Percentiles rank a stretch among this genome's conserved stretches.
These are phyloP conservation scores for Termitomyces sp. DNA, from an alignment of 768 basidiomycete species.

Conservation along the genomic window DNA sequence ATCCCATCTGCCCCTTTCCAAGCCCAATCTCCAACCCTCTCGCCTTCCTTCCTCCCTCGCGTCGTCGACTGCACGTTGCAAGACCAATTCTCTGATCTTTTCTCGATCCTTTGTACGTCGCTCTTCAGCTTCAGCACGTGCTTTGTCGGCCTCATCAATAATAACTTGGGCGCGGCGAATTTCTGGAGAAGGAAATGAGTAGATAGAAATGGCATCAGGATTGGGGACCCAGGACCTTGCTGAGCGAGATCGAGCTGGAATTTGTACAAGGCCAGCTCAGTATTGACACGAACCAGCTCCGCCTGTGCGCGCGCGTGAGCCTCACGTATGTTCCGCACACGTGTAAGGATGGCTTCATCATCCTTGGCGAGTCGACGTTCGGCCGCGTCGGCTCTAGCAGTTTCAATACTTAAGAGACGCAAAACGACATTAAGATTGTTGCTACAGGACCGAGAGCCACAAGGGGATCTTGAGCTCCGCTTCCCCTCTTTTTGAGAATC, in stretches of 20 bases:
- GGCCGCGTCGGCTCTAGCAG: conserved; percentile 35
- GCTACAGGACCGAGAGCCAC: conserved; percentile 9
- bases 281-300: conserved; percentile 30
- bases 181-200: conserved; percentile 27
- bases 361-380: conserved; percentile 25
- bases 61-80: conserved; percentile 42
- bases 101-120: conserved; percentile 43
- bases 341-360: conserved; percentile 25
- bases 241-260: conserved; percentile 57
- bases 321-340: conserved; percentile 30
- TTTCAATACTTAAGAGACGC: conserved; percentile 29
- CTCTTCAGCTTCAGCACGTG: conserved; percentile 47
- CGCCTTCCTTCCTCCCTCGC: conserved; percentile 55
- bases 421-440: conserved; percentile 7
- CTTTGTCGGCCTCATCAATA: conserved; percentile 43
- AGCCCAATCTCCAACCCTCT: conserved; percentile 49
- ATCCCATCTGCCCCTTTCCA: conserved; percentile 26
- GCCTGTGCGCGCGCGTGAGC: conserved; percentile 27
- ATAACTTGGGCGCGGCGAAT: conserved; percentile 53
- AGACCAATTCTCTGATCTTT: conserved; percentile 40
- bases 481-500: background rate
- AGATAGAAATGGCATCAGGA: background rate
- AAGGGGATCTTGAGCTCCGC: background rate
- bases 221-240: conserved; percentile 27
- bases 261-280: conserved; percentile 57